Conservation (phyloP, 129 eudicot species). For the Artemisia tridentata region DNA sequence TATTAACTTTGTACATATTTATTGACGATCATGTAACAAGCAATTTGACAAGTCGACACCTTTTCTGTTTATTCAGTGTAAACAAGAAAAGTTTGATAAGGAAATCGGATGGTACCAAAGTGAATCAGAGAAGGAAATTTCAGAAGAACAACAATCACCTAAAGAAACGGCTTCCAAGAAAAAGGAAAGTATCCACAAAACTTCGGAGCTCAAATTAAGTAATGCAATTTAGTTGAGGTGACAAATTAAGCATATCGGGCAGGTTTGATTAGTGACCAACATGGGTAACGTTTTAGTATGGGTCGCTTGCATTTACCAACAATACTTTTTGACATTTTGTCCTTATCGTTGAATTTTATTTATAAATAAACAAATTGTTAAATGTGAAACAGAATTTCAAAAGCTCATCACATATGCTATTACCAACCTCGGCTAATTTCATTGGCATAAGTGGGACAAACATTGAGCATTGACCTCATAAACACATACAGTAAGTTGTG, state of each 20-base stretch:
- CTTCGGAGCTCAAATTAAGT: constrained; percentile 58
- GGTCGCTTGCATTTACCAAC: no score
- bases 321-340: no score
- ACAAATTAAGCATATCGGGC: background rate
- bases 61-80: constrained; percentile 49
- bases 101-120: constrained; percentile 74
- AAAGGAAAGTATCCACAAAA: constrained; percentile 62
- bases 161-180: constrained; percentile 48
- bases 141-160: constrained; percentile 37
- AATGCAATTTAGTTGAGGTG: background rate
- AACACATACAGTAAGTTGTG: constrained; percentile 9
- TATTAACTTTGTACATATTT: constrained; percentile 11
- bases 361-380: no score
- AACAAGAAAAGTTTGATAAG: constrained; percentile 74
- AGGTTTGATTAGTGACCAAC: background rate
- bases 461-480: constrained; percentile 51
- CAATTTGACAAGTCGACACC: constrained; percentile 18
- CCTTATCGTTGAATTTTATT: no score
- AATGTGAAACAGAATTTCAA: no score
- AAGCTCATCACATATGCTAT: constrained; percentile 21
- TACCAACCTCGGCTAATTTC: constrained; percentile 54
- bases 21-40: no score
- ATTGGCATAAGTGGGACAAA: constrained; percentile 79
- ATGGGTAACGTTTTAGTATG: no score
- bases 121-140: constrained; percentile 48